Evolutionary conservation across 2,329 filamentous ascomycete species (phyloP).

Genomic region (Xylariales sp.): DNA sequence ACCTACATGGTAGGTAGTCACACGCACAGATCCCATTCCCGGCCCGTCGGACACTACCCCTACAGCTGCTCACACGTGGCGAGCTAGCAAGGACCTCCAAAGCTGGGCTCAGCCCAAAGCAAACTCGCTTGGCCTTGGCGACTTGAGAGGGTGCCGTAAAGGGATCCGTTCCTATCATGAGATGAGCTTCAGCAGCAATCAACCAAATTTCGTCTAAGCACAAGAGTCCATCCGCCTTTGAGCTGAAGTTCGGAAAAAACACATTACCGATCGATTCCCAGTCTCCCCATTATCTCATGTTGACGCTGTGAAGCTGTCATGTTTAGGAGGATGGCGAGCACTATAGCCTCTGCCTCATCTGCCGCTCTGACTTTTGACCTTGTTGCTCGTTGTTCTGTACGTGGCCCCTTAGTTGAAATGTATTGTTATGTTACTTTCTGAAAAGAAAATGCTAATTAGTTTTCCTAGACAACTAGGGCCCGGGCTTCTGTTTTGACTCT

Average conservation of each 20-base stretch:
- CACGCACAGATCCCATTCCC: background rate
- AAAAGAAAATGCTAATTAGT: slow-evolving; percentile 9
- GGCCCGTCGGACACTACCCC: background rate
- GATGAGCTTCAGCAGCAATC: background rate
- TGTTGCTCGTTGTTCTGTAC: slow-evolving; percentile 81
- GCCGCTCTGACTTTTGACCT: slow-evolving; percentile 83
- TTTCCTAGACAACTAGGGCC: slow-evolving; percentile 85
- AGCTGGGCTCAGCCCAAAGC: slow-evolving; percentile 8
- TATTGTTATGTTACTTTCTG: background rate
- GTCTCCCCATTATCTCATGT: background rate
- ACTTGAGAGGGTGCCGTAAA: background rate
- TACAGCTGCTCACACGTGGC: slow-evolving; percentile 11
- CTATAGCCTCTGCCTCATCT: slow-evolving; percentile 61
- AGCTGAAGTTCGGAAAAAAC: background rate
- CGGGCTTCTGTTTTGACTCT: slow-evolving; percentile 88
- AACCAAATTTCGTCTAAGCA: background rate
- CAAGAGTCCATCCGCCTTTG: background rate
- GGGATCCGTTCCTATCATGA: background rate
- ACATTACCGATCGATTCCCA: background rate
- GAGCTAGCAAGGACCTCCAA: background rate
- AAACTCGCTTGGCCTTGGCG: slow-evolving; percentile 28
- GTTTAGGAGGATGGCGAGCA: slow-evolving; percentile 56
- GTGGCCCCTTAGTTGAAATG: slow-evolving; percentile 46
- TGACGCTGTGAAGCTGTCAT: slow-evolving; percentile 22
- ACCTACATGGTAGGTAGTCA: too few species aligned